phyloP scores from a whole-genome alignment of 169 alveolate species.

The Miamiensis avidus region DNA sequence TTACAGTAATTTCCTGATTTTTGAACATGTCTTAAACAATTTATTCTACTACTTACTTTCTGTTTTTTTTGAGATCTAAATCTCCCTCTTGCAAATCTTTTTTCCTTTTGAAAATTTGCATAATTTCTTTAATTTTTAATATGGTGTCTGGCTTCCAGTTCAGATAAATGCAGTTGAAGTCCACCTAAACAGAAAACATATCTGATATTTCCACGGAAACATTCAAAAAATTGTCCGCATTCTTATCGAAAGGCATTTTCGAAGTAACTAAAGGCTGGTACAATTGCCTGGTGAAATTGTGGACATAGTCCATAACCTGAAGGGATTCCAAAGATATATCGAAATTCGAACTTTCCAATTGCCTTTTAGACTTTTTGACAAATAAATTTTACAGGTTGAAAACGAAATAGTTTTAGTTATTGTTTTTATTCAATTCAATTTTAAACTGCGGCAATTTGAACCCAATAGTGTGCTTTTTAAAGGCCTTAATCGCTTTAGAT shows the following conservation, averaged over 20 bases:
- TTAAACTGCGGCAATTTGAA: not conserved
- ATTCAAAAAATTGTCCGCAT: not conserved
- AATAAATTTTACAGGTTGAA: not conserved
- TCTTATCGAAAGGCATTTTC: not conserved
- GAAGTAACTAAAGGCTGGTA: not conserved
- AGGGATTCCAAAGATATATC: not conserved
- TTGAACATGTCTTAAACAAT: not conserved
- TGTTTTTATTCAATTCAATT: not conserved
- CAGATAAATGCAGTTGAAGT: not conserved
- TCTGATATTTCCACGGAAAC: not conserved
- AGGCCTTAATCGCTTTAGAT: not conserved
- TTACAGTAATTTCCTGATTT: not conserved
- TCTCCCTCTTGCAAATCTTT: not conserved
- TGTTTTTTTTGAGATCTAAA: not conserved
- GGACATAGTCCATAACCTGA: not conserved
- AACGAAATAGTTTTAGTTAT: no score
- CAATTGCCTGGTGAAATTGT: no score
- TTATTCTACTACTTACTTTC: not conserved
- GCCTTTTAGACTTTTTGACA: not conserved
- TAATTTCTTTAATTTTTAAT: not conserved
- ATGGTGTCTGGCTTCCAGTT: constrained; percentile 27
- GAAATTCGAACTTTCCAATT: not conserved
- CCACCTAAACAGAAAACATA: not conserved
- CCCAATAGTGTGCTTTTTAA: not conserved
- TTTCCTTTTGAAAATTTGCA: not conserved